These are phyloP conservation scores for Sporisorium scitamineum DNA, from an alignment of 1,284 basidiomycete species.

Conservation along the genomic window DNA sequence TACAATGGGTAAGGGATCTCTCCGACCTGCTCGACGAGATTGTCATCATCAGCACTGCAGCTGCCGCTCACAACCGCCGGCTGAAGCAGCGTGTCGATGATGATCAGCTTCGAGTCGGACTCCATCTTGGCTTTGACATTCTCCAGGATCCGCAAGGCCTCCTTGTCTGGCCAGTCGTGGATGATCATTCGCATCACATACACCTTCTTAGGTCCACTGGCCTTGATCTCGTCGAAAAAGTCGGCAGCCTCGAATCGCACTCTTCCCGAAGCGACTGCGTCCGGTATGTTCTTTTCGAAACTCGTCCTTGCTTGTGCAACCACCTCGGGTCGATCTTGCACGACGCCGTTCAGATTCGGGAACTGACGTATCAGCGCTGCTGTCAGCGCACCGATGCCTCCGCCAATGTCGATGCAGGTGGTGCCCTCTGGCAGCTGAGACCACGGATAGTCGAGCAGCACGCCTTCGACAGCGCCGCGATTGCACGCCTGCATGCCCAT, in stretches of 20 bases:
- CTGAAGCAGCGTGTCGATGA: constrained; percentile 36
- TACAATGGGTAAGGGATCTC: constrained; percentile 27
- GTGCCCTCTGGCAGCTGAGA: constrained; percentile 14
- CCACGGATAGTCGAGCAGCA: constrained; percentile 36
- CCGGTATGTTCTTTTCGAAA: constrained; percentile 27
- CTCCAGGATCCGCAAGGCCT: constrained; percentile 20
- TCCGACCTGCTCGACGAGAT: constrained; percentile 11
- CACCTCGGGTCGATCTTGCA: constrained; percentile 30
- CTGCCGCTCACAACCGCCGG: constrained; percentile 18
- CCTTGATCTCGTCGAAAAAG: constrained; percentile 28
- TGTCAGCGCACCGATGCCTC: constrained; percentile 22
- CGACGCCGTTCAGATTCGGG: constrained; percentile 21
- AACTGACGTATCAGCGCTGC: constrained; percentile 9
- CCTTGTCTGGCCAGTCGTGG: constrained; percentile 28
- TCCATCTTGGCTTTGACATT: constrained; percentile 34
- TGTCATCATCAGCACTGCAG: background rate
- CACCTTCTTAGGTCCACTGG: constrained; percentile 10
- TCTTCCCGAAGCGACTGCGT: constrained; percentile 27
- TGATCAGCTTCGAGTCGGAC: constrained; percentile 24
- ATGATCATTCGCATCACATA: constrained; percentile 39
- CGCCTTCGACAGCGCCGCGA: constrained; percentile 13
- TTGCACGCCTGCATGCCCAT: constrained; percentile 28
- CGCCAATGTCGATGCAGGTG: constrained; percentile 31
- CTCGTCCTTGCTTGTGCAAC: constrained; percentile 19
- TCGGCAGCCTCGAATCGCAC: constrained; percentile 25